These are phyloP conservation scores for Pyronema omphalodes DNA, from an alignment of 495 filamentous ascomycete genomes.

Conservation along the genomic window DNA sequence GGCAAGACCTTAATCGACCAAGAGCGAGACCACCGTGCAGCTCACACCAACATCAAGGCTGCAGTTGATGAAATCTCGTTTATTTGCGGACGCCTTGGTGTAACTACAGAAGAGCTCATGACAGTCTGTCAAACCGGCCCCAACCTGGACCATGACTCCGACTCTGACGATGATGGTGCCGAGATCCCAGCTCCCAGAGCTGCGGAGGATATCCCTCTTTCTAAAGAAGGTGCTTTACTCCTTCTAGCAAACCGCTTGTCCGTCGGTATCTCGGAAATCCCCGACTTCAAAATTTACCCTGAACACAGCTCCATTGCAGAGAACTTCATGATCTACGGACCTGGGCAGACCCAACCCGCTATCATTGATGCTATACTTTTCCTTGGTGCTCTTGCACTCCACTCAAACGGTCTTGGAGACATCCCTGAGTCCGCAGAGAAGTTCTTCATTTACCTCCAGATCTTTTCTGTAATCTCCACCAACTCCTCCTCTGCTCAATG, in stretches of 20 bases:
- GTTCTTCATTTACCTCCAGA: slow-evolving; percentile 41
- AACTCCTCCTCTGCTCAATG: slow-evolving; percentile 47
- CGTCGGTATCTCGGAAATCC: slow-evolving; percentile 37
- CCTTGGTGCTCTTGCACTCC: slow-evolving; percentile 14
- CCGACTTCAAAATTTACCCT: slow-evolving; percentile 42
- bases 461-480: slow-evolving; percentile 44
- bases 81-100: slow-evolving; percentile 17
- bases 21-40: slow-evolving; percentile 17
- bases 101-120: slow-evolving; percentile 36
- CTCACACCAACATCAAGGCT: slow-evolving; percentile 11
- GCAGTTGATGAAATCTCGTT: slow-evolving; percentile 18
- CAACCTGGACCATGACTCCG: slow-evolving; percentile 12
- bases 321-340: slow-evolving; percentile 37
- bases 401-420: slow-evolving; percentile 16
- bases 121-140: slow-evolving; percentile 17
- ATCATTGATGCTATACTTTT: slow-evolving; percentile 22
- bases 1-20: slow-evolving; percentile 21
- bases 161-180: slow-evolving; percentile 14
- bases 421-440: slow-evolving; percentile 28
- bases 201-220: slow-evolving; percentile 51
- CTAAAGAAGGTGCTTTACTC: slow-evolving; percentile 48
- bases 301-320: slow-evolving; percentile 40
- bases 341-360: slow-evolving; percentile 24
- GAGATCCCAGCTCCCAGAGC: slow-evolving; percentile 24
- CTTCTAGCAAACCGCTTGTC: slow-evolving; percentile 35